Percentiles rank a stretch among this genome's conserved stretches.
These are phyloP conservation scores for Tolypocladium guangdongense DNA, from an alignment of 2,329 filamentous ascomycete genomes.

Conservation along the genomic window DNA sequence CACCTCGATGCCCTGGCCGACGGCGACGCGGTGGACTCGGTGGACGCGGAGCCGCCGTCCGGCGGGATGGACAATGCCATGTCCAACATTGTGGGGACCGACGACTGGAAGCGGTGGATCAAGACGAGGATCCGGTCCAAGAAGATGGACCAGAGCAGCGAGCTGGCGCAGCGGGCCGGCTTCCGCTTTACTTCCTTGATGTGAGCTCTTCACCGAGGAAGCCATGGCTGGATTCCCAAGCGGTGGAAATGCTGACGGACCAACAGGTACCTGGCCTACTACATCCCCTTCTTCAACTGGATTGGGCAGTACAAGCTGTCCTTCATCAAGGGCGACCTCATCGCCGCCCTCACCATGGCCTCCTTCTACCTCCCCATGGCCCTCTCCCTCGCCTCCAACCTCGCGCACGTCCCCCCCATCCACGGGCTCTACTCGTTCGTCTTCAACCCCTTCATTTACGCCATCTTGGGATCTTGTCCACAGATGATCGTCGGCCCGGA, in stretches of 20 bases:
- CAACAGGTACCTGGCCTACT: slow-evolving; percentile 77
- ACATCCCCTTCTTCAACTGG: slow-evolving; percentile 86
- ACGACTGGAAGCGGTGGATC: slow-evolving; percentile 39
- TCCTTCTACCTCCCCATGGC: slow-evolving; percentile 98
- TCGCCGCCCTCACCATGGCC: slow-evolving; percentile 89
- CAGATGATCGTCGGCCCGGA: slow-evolving; percentile 93
- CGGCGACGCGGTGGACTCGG: slow-evolving; percentile 20
- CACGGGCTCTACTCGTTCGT: slow-evolving; percentile 92
- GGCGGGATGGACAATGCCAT: slow-evolving; percentile 28
- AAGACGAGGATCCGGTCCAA: slow-evolving; percentile 44
- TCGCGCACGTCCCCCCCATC: slow-evolving; percentile 85
- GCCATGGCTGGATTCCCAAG: not conserved
- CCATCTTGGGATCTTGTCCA: slow-evolving; percentile 80
- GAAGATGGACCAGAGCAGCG: slow-evolving; percentile 63
- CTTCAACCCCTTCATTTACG: slow-evolving; percentile 85
- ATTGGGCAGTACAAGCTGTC: slow-evolving; percentile 73
- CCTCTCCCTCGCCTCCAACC: slow-evolving; percentile 81
- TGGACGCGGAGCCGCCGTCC: slow-evolving; percentile 19
- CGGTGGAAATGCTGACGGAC: not conserved
- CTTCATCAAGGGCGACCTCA: slow-evolving; percentile 75
- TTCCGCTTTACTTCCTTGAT: slow-evolving; percentile 63
- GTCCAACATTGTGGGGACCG: slow-evolving; percentile 25
- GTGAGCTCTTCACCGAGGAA: slow-evolving; percentile 33
- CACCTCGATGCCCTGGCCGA: slow-evolving; percentile 17
- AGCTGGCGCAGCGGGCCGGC: slow-evolving; percentile 61